Evolutionary conservation across 768 basidiomycete species (phyloP).

Genomic region (Naganishia antarctica): DNA sequence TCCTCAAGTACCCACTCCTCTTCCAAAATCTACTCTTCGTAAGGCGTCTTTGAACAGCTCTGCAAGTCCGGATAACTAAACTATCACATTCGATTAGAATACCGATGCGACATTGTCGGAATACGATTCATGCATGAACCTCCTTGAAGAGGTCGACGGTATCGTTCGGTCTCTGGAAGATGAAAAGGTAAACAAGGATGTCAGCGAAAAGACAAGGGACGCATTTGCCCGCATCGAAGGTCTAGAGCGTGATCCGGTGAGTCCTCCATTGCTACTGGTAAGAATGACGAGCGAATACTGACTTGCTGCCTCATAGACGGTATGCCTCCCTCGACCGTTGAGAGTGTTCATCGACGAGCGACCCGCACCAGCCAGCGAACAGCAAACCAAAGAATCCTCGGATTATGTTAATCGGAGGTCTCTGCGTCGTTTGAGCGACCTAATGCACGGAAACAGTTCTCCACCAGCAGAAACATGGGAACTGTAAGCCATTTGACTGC

Average conservation of each 20-base stretch:
- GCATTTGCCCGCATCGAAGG: constrained; percentile 95
- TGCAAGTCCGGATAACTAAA: neutral
- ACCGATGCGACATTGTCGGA: constrained; percentile 96
- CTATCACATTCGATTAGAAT: constrained; percentile 31
- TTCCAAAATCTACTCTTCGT: constrained; percentile 91
- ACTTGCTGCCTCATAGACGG: constrained; percentile 1
- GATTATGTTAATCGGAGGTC: constrained; percentile 64
- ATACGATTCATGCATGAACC: constrained; percentile 83
- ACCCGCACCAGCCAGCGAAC: constrained; percentile 21
- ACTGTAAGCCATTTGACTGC: constrained; percentile 53
- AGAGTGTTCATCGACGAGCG: constrained; percentile 77
- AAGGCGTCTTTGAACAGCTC: neutral
- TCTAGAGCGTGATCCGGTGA: constrained; percentile 82
- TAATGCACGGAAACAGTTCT: constrained; percentile 59
- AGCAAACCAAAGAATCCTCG: constrained; percentile 47
- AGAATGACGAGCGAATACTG: neutral
- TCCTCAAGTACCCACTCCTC: constrained; percentile 92
- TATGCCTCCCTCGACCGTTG: constrained; percentile 75
- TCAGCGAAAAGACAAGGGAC: constrained; percentile 89
- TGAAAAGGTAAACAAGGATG: constrained; percentile 94
- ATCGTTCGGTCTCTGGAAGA: constrained; percentile 97
- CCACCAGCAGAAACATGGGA: constrained; percentile 83
- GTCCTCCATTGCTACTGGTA: constrained; percentile 2
- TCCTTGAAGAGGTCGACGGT: constrained; percentile 94
- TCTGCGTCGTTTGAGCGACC: constrained; percentile 88